Conservation (phyloP, 768 basidiomycete genomes). For the Rhizopogon rudus region DNA sequence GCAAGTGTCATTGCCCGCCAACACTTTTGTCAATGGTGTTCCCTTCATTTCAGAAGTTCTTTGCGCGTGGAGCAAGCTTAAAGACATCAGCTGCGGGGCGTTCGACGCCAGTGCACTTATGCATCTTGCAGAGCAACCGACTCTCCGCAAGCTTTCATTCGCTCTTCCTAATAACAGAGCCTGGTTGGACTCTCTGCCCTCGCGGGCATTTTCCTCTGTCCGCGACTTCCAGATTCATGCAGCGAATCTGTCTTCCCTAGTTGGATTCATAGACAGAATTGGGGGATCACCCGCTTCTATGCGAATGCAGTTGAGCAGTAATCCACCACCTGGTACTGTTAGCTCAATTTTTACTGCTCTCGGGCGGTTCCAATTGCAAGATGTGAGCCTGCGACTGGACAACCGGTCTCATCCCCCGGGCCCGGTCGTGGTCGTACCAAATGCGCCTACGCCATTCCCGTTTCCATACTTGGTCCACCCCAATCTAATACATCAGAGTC, state of each 20-base stretch:
- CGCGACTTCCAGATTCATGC: not conserved
- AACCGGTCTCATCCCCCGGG: not conserved
- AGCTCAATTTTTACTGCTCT: not conserved
- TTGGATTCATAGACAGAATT: not conserved
- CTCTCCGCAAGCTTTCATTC: slow-evolving; percentile 1
- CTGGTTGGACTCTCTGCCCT: not conserved
- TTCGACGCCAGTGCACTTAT: not conserved
- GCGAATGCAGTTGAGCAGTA: not conserved
- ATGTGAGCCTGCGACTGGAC: not conserved
- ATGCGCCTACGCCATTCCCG: not conserved
- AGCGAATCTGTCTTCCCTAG: not conserved
- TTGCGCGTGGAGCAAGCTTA: slow-evolving; percentile 1
- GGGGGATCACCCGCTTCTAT: not conserved
- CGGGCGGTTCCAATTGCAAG: not conserved
- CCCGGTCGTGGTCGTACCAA: not conserved
- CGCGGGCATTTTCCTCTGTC: not conserved
- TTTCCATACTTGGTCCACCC: not conserved
- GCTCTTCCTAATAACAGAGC: not conserved
- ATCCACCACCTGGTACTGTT: not conserved
- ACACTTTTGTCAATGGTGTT: not conserved
- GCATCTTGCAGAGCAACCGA: not conserved
- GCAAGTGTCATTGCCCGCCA: not conserved
- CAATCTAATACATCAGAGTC: not conserved
- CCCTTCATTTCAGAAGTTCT: not conserved
- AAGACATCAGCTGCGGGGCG: not conserved